Evolutionary conservation across 139 green algal genomes (phyloP).

Genomic region (Bryopsis sp.): DNA sequence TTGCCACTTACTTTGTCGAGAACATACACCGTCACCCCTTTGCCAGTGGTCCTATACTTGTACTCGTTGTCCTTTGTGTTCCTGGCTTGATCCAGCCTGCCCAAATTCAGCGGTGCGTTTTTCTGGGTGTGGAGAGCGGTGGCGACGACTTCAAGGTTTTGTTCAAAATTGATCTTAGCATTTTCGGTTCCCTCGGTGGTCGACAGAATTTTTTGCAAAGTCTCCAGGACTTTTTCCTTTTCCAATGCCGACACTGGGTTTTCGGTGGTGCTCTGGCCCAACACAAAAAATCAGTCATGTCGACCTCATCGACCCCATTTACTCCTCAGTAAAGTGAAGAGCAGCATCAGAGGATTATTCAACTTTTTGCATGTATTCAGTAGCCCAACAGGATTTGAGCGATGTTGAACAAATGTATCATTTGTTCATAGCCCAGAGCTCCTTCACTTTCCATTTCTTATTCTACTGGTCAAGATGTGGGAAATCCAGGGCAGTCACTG

Average conservation of each 20-base stretch:
- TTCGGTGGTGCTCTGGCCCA: background rate
- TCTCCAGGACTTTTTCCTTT: background rate
- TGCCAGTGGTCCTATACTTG: background rate
- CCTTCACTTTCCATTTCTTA: no score
- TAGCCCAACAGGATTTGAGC: no score
- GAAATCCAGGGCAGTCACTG: no score
- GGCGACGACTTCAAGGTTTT: conserved; percentile 5
- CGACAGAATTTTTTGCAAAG: background rate
- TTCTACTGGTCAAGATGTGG: no score
- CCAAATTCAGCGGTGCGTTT: conserved; percentile 12
- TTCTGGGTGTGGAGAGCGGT: background rate
- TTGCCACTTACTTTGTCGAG: conserved; percentile 6
- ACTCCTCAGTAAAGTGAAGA: no score
- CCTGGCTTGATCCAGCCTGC: conserved; percentile 2
- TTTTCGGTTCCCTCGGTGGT: background rate
- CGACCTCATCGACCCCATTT: no score
- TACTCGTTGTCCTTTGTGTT: conserved; percentile 9
- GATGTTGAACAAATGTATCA: no score
- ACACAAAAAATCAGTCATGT: no score
- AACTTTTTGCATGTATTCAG: no score
- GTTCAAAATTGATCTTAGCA: background rate
- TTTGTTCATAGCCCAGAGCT: no score
- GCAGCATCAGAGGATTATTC: no score
- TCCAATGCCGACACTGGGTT: background rate
- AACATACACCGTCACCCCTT: conserved; percentile 7